Evolutionary conservation across 73 alveolate genomes (phyloP).

Genomic region (Paramecium pentaurelia): DNA sequence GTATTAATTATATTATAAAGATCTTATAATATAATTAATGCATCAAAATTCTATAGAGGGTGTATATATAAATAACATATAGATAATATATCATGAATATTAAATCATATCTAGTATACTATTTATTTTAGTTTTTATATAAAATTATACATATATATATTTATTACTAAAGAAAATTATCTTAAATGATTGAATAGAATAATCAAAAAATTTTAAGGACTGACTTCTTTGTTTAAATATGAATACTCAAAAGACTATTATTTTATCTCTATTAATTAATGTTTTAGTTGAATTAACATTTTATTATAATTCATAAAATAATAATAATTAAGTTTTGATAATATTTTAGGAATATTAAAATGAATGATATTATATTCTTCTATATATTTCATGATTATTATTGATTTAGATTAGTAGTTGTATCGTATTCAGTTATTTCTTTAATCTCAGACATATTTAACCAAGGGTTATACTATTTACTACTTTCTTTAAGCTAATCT

Average conservation of each 20-base stretch:
- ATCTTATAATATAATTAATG: not conserved
- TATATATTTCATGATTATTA: not conserved
- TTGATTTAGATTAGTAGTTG: constrained; percentile 13
- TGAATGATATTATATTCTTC: not conserved
- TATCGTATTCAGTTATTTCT: constrained; percentile 35
- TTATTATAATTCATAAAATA: not conserved
- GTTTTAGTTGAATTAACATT: not conserved
- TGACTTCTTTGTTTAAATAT: too few relatives aligned
- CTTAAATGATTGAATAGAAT: not conserved
- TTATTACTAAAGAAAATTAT: too few relatives aligned
- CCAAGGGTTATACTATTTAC: constrained; percentile 30
- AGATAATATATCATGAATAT: not conserved
- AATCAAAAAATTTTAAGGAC: too few relatives aligned
- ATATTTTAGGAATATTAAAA: not conserved
- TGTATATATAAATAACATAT: too few relatives aligned
- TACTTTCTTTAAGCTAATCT: not conserved
- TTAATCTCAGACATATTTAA: constrained; percentile 25
- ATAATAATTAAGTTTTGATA: too few relatives aligned
- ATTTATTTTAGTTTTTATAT: too few relatives aligned
- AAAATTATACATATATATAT: too few relatives aligned
- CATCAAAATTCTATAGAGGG: too few relatives aligned
- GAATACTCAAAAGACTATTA: not conserved
- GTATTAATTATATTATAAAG: too few relatives aligned
- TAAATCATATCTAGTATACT: not conserved
- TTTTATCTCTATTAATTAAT: not conserved